Conservation (phyloP, 2,329 filamentous ascomycete genomes). For the Fusarium temperatum region DNA sequence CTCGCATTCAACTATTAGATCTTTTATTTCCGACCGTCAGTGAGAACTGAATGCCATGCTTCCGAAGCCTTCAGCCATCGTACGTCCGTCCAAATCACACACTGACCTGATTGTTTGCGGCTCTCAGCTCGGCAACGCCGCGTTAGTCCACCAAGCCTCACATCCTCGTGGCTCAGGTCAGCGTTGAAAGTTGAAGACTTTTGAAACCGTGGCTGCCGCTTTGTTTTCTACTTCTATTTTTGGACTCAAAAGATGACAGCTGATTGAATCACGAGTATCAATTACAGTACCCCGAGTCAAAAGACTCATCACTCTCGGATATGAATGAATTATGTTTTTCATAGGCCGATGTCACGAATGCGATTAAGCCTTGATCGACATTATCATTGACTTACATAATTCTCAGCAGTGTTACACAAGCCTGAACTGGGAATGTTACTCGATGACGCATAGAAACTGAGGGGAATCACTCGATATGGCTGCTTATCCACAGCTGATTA, state of each 20-base stretch:
- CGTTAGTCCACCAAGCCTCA: neutral
- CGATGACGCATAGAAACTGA: neutral
- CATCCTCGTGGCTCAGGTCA: neutral
- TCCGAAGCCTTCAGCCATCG: neutral
- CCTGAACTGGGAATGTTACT: neutral
- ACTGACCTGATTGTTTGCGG: neutral
- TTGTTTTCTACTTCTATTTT: neutral
- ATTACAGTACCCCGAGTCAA: no score
- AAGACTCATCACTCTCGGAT: neutral
- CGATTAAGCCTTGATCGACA: neutral
- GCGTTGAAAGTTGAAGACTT: neutral
- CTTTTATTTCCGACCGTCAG: neutral
- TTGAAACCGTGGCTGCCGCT: neutral
- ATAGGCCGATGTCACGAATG: neutral
- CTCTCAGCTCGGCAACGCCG: neutral
- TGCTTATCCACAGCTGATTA: neutral
- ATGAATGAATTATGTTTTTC: neutral
- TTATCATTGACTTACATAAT: neutral
- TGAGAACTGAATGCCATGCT: neutral
- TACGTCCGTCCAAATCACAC: neutral
- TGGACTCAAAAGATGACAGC: neutral
- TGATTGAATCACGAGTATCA: neutral
- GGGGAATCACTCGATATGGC: neutral
- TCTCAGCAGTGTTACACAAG: neutral
- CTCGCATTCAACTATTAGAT: neutral